phyloP scores from a whole-genome alignment of 2,329 filamentous ascomycete species.

The Sporothrix variecibatus region DNA sequence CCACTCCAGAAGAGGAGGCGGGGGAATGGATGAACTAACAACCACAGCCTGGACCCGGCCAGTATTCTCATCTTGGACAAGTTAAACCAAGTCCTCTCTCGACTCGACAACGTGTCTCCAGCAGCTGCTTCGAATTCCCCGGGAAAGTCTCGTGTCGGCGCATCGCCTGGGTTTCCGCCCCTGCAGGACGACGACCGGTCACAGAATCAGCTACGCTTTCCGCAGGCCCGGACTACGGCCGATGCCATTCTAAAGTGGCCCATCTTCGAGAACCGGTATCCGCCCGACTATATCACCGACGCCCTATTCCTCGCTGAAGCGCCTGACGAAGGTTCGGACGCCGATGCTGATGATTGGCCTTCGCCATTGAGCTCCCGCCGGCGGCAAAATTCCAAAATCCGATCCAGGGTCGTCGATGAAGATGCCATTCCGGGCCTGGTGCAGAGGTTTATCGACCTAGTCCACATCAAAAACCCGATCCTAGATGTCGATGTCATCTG shows the following conservation, averaged over 20 bases:
- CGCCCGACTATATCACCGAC: background rate
- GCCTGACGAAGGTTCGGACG: background rate
- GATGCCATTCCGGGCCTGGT: background rate
- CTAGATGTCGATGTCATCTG: background rate
- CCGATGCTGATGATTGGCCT: background rate
- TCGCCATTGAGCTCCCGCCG: background rate
- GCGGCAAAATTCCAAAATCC: background rate
- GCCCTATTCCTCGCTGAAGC: background rate
- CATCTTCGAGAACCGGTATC: background rate
- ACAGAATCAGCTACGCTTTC: background rate
- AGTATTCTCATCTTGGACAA: background rate
- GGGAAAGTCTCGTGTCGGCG: background rate
- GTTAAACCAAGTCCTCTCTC: background rate
- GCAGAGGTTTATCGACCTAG: background rate
- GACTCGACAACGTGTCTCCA: background rate
- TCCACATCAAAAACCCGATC: background rate
- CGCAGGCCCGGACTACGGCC: background rate
- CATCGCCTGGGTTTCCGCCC: background rate
- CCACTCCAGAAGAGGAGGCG: background rate
- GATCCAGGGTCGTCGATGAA: background rate
- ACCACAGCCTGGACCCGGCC: background rate
- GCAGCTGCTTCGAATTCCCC: background rate
- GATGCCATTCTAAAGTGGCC: background rate
- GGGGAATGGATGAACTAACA: background rate
- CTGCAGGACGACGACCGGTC: background rate